Conservation (phyloP, 768 basidiomycete genomes). For the Hericium rajendrae region DNA sequence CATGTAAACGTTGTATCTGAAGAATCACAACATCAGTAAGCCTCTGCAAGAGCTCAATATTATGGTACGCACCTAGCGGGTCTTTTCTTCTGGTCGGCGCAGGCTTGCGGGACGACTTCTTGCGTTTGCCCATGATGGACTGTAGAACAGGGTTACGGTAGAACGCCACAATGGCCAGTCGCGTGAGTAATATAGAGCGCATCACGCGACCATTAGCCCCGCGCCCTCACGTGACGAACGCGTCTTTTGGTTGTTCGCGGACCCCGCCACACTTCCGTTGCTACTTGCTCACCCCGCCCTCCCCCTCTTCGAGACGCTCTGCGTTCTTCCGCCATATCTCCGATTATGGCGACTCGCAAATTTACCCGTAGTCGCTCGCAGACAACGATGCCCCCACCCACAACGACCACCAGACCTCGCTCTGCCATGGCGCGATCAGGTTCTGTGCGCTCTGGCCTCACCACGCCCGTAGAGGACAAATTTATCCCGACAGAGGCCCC, state of each 20-base stretch:
- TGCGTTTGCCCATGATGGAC: constrained; percentile 72
- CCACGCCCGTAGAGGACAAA: constrained; percentile 18
- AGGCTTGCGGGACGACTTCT: constrained; percentile 82
- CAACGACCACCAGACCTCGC: constrained; percentile 30
- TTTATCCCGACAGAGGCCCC: constrained; percentile 3
- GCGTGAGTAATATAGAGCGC: not conserved
- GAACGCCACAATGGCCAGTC: not conserved
- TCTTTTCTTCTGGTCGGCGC: constrained; percentile 55
- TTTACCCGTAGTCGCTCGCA: constrained; percentile 37
- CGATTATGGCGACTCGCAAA: constrained; percentile 49
- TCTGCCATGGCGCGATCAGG: constrained; percentile 38
- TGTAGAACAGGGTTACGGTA: not conserved
- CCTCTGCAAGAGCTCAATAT: not conserved
- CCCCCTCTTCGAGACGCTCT: not conserved
- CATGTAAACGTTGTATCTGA: constrained; percentile 80
- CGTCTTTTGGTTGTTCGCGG: constrained; percentile 8
- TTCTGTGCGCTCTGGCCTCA: constrained; percentile 23
- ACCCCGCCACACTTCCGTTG: not conserved
- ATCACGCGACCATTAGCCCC: not conserved
- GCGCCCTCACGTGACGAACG: constrained; percentile 16
- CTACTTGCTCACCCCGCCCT: not conserved
- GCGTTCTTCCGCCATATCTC: constrained; percentile 18
- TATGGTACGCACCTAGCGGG: constrained; percentile 51
- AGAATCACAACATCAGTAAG: not conserved
- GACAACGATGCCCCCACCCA: constrained; percentile 26